A percentile compares a stretch with the other conserved stretches of the same genome.
Evolutionary conservation across 768 basidiomycete species (phyloP).

Genomic region (Dioszegia aurantiaca): DNA sequence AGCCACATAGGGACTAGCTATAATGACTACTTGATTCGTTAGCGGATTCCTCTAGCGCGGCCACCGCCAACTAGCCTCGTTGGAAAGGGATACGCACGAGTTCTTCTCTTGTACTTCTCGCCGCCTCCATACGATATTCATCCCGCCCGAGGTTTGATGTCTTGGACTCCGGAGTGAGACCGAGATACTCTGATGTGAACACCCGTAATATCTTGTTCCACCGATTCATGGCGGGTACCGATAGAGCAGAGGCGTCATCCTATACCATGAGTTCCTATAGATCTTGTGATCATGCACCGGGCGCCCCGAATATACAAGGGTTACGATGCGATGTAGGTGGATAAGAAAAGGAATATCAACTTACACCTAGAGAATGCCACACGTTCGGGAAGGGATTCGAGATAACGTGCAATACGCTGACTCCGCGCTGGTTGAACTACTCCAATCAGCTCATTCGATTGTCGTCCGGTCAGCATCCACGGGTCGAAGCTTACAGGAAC

Average conservation of each 20-base stretch:
- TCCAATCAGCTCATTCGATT: constrained; percentile 1
- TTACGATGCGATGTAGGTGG: too few species aligned
- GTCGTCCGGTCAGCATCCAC: neutral
- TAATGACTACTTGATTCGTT: neutral
- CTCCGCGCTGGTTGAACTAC: constrained; percentile 70
- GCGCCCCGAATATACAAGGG: too few species aligned
- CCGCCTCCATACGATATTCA: too few species aligned
- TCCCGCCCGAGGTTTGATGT: constrained; percentile 5
- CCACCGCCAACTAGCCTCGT: neutral
- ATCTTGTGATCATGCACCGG: too few species aligned
- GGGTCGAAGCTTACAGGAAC: constrained; percentile 58
- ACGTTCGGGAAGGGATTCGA: constrained; percentile 81
- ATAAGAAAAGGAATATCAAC: constrained; percentile 38
- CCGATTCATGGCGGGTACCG: constrained; percentile 76
- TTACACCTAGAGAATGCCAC: constrained; percentile 77
- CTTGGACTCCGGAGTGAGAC: constrained; percentile 47
- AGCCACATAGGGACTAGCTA: too few species aligned
- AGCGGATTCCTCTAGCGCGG: neutral
- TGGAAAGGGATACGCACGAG: constrained; percentile 1
- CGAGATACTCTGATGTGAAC: constrained; percentile 85
- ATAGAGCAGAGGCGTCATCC: constrained; percentile 86
- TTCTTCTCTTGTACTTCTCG: constrained; percentile 7
- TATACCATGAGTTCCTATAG: too few species aligned
- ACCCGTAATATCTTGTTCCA: constrained; percentile 88
- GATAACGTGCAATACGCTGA: constrained; percentile 85